Percentiles rank a stretch among this genome's conserved stretches.
These are phyloP conservation scores for Vanderwaltozyma tropicalis DNA, from an alignment of 805 yeast species.

Conservation along the genomic window DNA sequence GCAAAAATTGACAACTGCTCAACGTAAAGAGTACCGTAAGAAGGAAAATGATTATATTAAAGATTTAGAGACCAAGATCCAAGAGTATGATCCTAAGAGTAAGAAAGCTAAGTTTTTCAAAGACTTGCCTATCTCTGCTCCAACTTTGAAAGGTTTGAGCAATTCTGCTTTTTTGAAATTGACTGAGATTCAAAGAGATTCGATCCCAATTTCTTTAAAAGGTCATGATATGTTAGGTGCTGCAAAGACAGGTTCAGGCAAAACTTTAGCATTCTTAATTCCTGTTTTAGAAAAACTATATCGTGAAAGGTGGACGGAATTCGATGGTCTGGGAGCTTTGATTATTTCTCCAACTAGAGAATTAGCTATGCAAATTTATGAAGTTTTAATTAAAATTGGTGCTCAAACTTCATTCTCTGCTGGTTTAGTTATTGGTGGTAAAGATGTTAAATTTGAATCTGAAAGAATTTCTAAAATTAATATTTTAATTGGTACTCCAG, in stretches of 20 bases:
- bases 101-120: slow-evolving; percentile 43
- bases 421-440: slow-evolving; percentile 89
- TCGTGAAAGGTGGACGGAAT: slow-evolving; percentile 64
- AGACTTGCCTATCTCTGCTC: slow-evolving; percentile 65
- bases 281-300: slow-evolving; percentile 68
- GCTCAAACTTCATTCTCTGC: slow-evolving; percentile 67
- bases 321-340: slow-evolving; percentile 82
- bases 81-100: slow-evolving; percentile 40
- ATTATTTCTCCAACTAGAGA: slow-evolving; percentile 90
- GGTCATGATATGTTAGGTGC: slow-evolving; percentile 79
- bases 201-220: slow-evolving; percentile 67
- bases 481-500: slow-evolving; percentile 85
- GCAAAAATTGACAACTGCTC: slow-evolving; percentile 23
- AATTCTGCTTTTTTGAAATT: slow-evolving; percentile 68
- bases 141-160: slow-evolving; percentile 60
- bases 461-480: slow-evolving; percentile 73
- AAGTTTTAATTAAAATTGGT: slow-evolving; percentile 76
- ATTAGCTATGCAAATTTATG: slow-evolving; percentile 81
- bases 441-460: slow-evolving; percentile 70
- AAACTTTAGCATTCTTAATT: slow-evolving; percentile 75
- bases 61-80: slow-evolving; percentile 40
- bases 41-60: slow-evolving; percentile 30
- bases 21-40: slow-evolving; percentile 31
- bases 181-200: slow-evolving; percentile 77
- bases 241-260: slow-evolving; percentile 80